phyloP scores from a whole-genome alignment of 2,329 filamentous ascomycete genomes.

The Herpomyces periplanetae region DNA sequence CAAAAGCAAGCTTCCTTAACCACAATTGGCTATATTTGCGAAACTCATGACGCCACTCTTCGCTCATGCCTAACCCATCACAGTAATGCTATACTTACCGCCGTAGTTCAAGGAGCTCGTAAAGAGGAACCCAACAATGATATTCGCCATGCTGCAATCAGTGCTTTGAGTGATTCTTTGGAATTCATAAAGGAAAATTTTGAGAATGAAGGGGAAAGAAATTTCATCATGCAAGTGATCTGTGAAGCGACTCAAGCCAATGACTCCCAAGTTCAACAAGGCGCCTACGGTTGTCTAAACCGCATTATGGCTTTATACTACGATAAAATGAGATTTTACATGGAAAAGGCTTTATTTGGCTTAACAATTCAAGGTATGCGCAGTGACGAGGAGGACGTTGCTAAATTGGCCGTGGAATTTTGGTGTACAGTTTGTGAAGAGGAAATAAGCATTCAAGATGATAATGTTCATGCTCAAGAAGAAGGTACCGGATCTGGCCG shows the following conservation, averaged over 20 bases:
- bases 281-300: constrained; percentile 84
- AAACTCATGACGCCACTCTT: constrained; percentile 60
- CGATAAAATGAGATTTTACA: constrained; percentile 98
- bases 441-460: constrained; percentile 87
- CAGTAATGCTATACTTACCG: constrained; percentile 88
- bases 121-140: constrained; percentile 80
- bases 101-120: constrained; percentile 79
- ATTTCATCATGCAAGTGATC: constrained; percentile 99
- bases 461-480: constrained; percentile 33
- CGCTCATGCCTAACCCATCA: constrained; percentile 40
- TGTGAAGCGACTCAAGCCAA: constrained; percentile 89
- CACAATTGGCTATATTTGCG: constrained; percentile 93
- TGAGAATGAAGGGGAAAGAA: constrained; percentile 90
- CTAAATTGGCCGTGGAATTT: constrained; percentile 91
- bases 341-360: constrained; percentile 96
- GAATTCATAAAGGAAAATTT: constrained; percentile 97
- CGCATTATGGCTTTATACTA: constrained; percentile 97
- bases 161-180: constrained; percentile 69
- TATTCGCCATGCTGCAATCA: constrained; percentile 66
- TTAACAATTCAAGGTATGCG: constrained; percentile 96
- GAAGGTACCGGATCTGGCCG: constrained; percentile 28
- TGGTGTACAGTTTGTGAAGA: constrained; percentile 99
- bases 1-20: constrained; percentile 80
- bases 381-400: constrained; percentile 80
- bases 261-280: constrained; percentile 67